Evolutionary conservation across 768 basidiomycete genomes (phyloP), one percentile per base, ranked within the genome.

Genomic region (Auriscalpium vulgare): DNA sequence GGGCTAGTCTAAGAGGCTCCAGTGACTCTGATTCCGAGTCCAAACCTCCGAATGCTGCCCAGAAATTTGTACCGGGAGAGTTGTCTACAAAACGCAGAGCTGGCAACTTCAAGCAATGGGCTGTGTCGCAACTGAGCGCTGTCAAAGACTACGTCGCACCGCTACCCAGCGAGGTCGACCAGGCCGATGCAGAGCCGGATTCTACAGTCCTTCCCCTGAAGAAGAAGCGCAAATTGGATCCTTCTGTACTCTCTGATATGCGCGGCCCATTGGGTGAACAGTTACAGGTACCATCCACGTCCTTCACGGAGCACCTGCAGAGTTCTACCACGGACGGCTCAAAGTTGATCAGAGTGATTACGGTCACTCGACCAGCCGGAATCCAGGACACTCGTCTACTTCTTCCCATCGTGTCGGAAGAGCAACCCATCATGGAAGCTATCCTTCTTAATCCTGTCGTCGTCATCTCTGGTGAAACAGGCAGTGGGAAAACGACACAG

Each of bases 401-500:
- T 56, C 72, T 99, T 2, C 97, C 97, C 4, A 92, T 98, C 59
- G 80, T 91, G 17, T 83, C 88, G 8, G 95, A 98, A 68, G 97
- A 99, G 65, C 94, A 98, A 65, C 78, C 83, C 2, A 92, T 99
- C 54, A 88, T 98, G 84, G 94, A 95, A 65, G 82, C 92, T 5
- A 83, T 99, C 47, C 70, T 91, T 53, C 74, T 97, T 37, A 84
- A 98, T 67, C 83, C 88, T 0, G 88, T 95, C 7, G 86, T 93
- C 34, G 80, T 95, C 55, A 85, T 97, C 46, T 87, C 85, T 58
- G 87, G 97, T 69, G 95, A 99, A 75, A 99, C 97, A 14, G 97
- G 97, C 50, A 95, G 91, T 66, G 97, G 97, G 47, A 99, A 98
- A 74, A 98, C 97, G 1, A 99, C 97, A 0, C 97, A 98, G 69